phyloP scores from a whole-genome alignment of 495 filamentous ascomycete species.

The Barbatosphaeria neglecta region DNA sequence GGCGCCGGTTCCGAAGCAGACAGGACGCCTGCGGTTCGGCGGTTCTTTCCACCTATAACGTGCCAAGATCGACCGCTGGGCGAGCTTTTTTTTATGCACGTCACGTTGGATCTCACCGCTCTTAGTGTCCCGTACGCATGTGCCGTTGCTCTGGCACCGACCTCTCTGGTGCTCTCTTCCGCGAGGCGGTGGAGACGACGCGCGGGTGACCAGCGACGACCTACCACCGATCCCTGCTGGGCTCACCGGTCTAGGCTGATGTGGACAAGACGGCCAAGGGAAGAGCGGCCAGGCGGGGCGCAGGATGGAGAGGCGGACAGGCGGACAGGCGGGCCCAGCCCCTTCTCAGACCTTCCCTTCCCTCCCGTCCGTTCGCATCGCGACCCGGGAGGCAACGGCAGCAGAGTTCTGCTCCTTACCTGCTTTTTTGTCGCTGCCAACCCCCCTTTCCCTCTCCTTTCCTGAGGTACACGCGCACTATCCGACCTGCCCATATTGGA shows the following conservation, averaged over 20 bases:
- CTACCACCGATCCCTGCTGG: neutral
- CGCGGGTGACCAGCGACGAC: neutral
- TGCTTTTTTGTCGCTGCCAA: no score
- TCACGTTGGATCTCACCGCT: neutral
- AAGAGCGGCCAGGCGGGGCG: no score
- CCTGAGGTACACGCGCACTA: no score
- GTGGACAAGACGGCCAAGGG: neutral
- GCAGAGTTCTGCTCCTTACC: neutral
- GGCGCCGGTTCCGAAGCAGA: neutral
- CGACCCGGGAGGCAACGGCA: neutral
- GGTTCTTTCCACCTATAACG: neutral
- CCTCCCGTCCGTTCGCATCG: neutral
- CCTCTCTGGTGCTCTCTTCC: no score
- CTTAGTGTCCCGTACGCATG: neutral
- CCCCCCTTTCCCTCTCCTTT: no score
- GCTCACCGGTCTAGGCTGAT: neutral
- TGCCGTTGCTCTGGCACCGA: no score
- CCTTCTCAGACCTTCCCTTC: no score
- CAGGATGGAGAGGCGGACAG: no score
- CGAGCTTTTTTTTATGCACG: neutral
- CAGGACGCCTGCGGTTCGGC: neutral
- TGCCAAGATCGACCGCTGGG: neutral
- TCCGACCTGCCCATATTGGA: neutral
- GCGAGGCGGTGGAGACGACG: neutral
- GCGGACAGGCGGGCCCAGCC: no score